These are phyloP conservation scores for Nelumbo lutea DNA, from an alignment of 164 flowering plant genomes.

Conservation along the genomic window DNA sequence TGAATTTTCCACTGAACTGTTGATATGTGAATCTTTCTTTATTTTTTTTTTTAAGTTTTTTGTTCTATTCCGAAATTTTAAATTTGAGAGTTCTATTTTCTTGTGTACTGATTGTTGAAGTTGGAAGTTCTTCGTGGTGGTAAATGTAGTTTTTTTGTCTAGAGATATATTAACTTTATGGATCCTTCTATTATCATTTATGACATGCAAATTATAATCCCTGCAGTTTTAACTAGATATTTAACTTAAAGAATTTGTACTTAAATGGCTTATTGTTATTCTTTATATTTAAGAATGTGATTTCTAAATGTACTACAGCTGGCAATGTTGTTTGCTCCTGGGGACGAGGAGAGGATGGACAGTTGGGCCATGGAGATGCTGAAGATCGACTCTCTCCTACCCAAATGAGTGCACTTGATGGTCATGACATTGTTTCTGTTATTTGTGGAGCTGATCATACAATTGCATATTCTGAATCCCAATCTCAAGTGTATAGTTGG, in stretches of 20 bases:
- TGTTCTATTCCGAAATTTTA: background rate
- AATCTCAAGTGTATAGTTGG: constrained; percentile 83
- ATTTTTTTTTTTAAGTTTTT: background rate
- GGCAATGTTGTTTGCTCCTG: constrained; percentile 84
- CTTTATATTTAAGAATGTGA: background rate
- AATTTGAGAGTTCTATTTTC: background rate
- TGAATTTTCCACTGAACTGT: background rate
- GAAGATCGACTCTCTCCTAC: constrained; percentile 86
- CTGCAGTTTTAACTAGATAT: background rate
- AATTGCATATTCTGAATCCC: constrained; percentile 68
- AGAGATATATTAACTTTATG: background rate
- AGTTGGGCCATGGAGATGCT: constrained; percentile 95
- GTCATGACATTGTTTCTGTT: constrained; percentile 58
- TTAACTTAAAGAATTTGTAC: no score
- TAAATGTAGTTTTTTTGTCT: background rate
- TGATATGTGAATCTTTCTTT: background rate
- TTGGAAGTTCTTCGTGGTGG: background rate
- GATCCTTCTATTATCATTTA: background rate
- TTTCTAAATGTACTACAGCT: constrained; percentile 32
- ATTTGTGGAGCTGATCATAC: constrained; percentile 98
- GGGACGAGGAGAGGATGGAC: constrained; percentile 99
- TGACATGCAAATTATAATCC: background rate
- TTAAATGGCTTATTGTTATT: no score
- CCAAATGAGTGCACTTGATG: constrained; percentile 77
- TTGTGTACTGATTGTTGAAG: background rate